Base-by-base conservation (phyloP, 768 basidiomycete genomes). In the Baorangia bicolor region DNA sequence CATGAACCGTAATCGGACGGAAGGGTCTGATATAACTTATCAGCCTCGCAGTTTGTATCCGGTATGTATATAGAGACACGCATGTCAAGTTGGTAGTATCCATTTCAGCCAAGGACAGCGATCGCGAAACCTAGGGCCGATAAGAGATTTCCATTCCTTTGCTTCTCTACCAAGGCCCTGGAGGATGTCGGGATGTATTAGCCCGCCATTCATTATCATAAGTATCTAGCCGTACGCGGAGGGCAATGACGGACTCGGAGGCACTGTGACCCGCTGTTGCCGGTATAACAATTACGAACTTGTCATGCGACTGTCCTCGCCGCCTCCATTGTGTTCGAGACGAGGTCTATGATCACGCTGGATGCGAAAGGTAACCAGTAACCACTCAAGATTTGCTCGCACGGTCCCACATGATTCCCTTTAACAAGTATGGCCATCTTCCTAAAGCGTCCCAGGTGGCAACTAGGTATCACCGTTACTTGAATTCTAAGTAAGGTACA, bases 31-130 rank as follows among this genome's bases (percentile, higher is more conserved):
- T 23, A 30, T 12, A 23, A 38, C 7, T n/a, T n/a, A 38, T 51
- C 41, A 42, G 10, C 21, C 25, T 53, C 51, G 21, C 20, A 37
- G 35, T 37, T 30, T 30, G 18, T 18, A 57, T 46, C 41, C 13
- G 21, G n/a, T n/a, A n/a, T n/a, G n/a, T n/a, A n/a, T n/a, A n/a
- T n/a, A n/a, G n/a, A n/a, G n/a, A n/a, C n/a, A n/a, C n/a, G n/a
- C n/a, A n/a, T n/a, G n/a, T n/a, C n/a, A n/a, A n/a, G n/a, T n/a
- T 21, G 21, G n/a, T 13, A 49, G 18, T 41, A 41, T 30, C 44
- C 56, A 51, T 30, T 51, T 58, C 21, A 49, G 28, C 51, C 30
- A 31, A 14, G 52, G 23, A 31, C 35, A 49, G 27, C 14, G 43
- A 21, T 42, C 34, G 18, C 47, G 28, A 31, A 50, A 14, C 40